A percentile compares a stretch with the other conserved stretches of the same genome.
Conservation (phyloP, 2,329 filamentous ascomycete species). For the Canariomyces notabilis region DNA sequence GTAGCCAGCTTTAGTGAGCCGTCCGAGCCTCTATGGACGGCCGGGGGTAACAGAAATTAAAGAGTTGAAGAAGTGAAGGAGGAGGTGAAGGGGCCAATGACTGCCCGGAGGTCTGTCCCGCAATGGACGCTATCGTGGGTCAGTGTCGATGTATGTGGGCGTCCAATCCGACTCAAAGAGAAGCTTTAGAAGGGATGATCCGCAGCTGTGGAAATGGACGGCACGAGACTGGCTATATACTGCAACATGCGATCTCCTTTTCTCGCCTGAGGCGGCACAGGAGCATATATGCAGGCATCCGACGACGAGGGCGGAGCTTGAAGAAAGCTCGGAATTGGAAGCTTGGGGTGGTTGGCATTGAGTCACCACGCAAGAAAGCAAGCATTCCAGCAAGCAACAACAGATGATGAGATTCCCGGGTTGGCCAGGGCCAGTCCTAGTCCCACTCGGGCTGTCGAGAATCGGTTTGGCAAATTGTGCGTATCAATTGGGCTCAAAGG, state of each 20-base stretch:
- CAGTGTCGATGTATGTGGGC: conserved; percentile 11
- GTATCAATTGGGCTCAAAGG: conserved; percentile 22
- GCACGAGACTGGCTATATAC: conserved; percentile 12
- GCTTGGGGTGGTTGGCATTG: conserved; percentile 16
- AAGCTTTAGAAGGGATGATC: conserved; percentile 1
- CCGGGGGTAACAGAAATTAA: not conserved
- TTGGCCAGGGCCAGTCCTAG: too few species aligned
- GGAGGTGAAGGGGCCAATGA: not conserved
- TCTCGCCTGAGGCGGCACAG: conserved; percentile 1
- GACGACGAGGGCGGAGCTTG: conserved; percentile 6
- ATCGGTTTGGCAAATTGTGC: conserved; percentile 17
- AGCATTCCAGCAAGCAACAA: conserved; percentile 9
- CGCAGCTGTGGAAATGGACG: conserved; percentile 10
- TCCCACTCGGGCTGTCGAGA: too few species aligned
- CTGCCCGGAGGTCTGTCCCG: not conserved
- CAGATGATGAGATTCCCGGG: conserved; percentile 1
- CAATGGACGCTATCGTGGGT: conserved; percentile 14
- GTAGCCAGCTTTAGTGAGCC: conserved; percentile 3
- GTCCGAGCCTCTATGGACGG: not conserved
- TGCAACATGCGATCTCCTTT: not conserved
- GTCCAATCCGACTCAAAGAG: conserved; percentile 17
- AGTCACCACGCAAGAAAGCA: conserved; percentile 16
- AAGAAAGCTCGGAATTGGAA: not conserved
- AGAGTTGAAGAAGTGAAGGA: not conserved
- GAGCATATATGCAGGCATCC: conserved; percentile 8